phyloP scores from a whole-genome alignment of 441 rosid genomes.

The Melastoma candidum region DNA sequence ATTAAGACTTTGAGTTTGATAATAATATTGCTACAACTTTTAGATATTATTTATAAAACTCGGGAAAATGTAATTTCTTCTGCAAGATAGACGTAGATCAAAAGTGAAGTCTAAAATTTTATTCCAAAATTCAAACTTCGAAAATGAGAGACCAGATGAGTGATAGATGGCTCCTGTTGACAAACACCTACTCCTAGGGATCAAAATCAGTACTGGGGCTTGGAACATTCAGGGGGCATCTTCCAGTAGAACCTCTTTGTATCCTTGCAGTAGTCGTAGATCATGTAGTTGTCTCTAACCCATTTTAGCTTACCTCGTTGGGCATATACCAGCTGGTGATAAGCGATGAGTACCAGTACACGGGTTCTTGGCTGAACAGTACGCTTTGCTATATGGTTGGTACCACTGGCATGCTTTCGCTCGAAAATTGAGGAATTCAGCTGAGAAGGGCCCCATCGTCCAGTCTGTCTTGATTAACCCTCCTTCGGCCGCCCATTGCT shows the following conservation, averaged over 20 bases:
- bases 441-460: conserved; percentile 9
- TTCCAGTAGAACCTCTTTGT: conserved; percentile 10
- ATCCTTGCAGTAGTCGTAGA: conserved; percentile 13
- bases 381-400: background rate
- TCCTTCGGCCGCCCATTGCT: conserved; percentile 13
- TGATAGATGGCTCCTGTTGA: no score
- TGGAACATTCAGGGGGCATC: conserved; percentile 12
- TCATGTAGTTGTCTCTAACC: conserved; percentile 12
- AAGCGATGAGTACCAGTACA: conserved; percentile 8
- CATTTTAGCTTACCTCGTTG: conserved; percentile 9
- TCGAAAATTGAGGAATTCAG: conserved; percentile 8
- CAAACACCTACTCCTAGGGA: no score
- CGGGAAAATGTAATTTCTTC: no score
- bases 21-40: no score
- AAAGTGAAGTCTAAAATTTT: no score
- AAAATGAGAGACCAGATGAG: no score
- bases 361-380: conserved; percentile 2
- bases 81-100: no score
- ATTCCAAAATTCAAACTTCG: no score
- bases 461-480: conserved; percentile 15
- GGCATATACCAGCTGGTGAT: conserved; percentile 3
- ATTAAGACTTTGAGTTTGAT: no score
- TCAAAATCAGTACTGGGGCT: no score
- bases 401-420: conserved; percentile 9
- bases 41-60: no score